These are phyloP conservation scores for Ceratobasidium sp. DNA, from an alignment of 1,284 basidiomycete species.

Conservation along the genomic window DNA sequence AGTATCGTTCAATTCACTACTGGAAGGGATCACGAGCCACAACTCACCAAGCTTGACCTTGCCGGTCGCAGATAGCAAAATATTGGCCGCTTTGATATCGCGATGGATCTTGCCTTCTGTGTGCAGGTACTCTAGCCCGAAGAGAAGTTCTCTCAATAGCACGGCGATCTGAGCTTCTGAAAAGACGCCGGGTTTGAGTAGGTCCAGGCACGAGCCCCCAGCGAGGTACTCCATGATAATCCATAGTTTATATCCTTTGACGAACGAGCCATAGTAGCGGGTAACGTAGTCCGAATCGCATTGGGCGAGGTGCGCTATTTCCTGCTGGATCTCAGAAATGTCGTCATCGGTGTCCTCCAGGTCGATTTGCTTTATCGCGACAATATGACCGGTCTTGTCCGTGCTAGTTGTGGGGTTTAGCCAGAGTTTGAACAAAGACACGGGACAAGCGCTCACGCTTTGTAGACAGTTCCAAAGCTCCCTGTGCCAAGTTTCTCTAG, in stretches of 20 bases:
- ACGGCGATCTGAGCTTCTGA: conserved; percentile 94
- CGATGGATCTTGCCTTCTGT: conserved; percentile 95
- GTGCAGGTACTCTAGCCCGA: conserved; percentile 97
- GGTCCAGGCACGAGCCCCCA: conserved; percentile 96
- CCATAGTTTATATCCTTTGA: conserved; percentile 97
- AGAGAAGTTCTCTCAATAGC: conserved; percentile 91
- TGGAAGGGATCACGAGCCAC: neutral
- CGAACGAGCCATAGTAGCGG: conserved; percentile 96
- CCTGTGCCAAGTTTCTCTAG: conserved; percentile 98
- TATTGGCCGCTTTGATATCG: conserved; percentile 98
- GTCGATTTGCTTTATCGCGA: conserved; percentile 98
- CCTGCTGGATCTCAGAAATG: conserved; percentile 97
- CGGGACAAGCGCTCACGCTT: conserved; percentile 68
- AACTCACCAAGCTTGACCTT: conserved; percentile 85
- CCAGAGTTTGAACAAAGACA: neutral
- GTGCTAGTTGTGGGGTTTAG: conserved; percentile 59
- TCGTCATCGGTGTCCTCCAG: conserved; percentile 93
- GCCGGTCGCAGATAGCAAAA: conserved; percentile 89
- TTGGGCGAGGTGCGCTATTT: conserved; percentile 95
- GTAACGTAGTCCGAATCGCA: conserved; percentile 98
- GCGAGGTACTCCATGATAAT: conserved; percentile 99
- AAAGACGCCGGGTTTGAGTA: conserved; percentile 92
- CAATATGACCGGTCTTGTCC: conserved; percentile 93
- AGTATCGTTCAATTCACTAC: neutral
- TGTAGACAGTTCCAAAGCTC: conserved; percentile 97